Base-by-base conservation (phyloP, 192 early-diverging fungal genomes). In the Coemansia sp. region DNA sequence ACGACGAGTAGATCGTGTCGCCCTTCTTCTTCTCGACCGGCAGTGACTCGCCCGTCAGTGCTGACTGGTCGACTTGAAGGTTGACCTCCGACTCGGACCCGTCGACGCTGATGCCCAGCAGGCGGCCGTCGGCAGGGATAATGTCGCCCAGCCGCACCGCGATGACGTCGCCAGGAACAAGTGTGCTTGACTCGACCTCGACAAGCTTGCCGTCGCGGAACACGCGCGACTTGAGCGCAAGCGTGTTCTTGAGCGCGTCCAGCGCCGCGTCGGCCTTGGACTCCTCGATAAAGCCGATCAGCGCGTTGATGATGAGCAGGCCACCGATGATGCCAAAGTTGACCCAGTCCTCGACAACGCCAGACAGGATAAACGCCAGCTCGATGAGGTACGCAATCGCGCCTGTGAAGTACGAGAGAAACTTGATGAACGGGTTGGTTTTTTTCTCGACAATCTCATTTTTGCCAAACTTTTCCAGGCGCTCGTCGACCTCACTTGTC, bases 121-220 rank as follows among this genome's bases (percentile, higher is more conserved):
- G 73, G 36, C 93, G 90, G 34, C 85, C 90, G 73, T 97, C 95
- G 20, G 95, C 95, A 36, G 95, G 95, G 58, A 97, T 83, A 64
- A 97, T 95, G 75, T 97, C 95, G 69, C 95, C 95, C 66, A 95
- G 86, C 71, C 94, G 92, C 42, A 97, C 85, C 5, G 90, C 89
- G 66, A 97, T 91, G 48, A 97, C 70, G 71, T 97, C 94, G 61
- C 95, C 95, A 34, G 95, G 95, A 58, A 97, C 95, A 60, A 97
- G 78, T 28, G 83, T 85, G 65, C 67, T 71, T 2, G 89, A 88
- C 68, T 92, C 89, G 7, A 94, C 70, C 74, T 94, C 92, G 17
- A 85, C 56, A 61, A 92, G 82, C 40, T 87, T 64, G 51, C 88
- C 87, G 76, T 96, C 89, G 72, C 95, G 88, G 86, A 89, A 93